Percentiles rank a stretch among this genome's conserved stretches.
phyloP scores from a whole-genome alignment of 208 protist genomes.

The Acanthamoeba healyi region DNA sequence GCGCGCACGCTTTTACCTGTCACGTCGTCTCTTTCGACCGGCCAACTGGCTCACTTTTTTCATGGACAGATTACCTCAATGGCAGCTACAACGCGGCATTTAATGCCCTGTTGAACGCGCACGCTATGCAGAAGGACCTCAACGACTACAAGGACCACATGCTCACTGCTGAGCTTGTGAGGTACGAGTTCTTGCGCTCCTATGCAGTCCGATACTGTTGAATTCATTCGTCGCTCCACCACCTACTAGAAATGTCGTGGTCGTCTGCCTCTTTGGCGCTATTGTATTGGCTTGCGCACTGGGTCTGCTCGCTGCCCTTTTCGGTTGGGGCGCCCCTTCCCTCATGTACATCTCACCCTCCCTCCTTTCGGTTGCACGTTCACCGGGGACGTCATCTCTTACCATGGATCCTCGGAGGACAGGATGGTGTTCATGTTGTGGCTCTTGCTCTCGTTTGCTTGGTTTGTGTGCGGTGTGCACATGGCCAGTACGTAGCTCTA shows the following conservation, averaged over 20 bases:
- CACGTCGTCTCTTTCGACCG: background rate
- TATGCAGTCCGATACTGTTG: too few relatives aligned
- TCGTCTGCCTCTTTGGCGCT: background rate
- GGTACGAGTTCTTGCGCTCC: too few relatives aligned
- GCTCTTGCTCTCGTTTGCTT: constrained; percentile 59
- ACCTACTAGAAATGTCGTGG: constrained; percentile 54
- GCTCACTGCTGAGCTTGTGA: constrained; percentile 22
- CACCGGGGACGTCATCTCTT: too few relatives aligned
- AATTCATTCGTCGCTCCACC: too few relatives aligned
- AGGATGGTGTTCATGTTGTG: constrained; percentile 69
- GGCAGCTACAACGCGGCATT: background rate
- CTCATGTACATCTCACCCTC: constrained; percentile 9
- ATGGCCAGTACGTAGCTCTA: constrained; percentile 1
- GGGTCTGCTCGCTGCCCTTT: constrained; percentile 49
- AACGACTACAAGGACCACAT: constrained; percentile 44
- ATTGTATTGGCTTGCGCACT: constrained; percentile 26
- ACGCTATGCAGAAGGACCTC: constrained; percentile 23
- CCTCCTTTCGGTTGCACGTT: background rate
- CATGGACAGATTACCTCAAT: background rate
- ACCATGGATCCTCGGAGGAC: too few relatives aligned
- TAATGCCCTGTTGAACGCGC: background rate
- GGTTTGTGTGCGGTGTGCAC: constrained; percentile 67
- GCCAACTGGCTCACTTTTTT: too few relatives aligned
- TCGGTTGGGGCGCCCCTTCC: constrained; percentile 54
- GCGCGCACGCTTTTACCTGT: too few relatives aligned